Conservation (phyloP, 805 yeast species). For the Saccharomycopsis babjevae region DNA sequence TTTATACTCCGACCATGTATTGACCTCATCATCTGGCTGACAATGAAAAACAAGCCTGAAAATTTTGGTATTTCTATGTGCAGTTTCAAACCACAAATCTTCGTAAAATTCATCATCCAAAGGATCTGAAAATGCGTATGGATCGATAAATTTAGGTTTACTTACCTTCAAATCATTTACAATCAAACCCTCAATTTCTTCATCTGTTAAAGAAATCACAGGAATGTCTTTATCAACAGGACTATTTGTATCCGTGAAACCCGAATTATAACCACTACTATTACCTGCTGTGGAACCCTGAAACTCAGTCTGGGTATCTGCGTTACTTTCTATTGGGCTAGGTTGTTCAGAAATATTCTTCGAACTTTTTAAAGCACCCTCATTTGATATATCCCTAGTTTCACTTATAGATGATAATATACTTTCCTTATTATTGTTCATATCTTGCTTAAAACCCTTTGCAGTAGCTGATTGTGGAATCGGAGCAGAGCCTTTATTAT, state of each 20-base stretch:
- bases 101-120: conserved; percentile 70
- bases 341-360: background rate
- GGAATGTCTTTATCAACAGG: conserved; percentile 22
- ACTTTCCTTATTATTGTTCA: background rate
- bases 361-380: background rate
- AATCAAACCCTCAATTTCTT: conserved; percentile 16
- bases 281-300: background rate
- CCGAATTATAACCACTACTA: background rate
- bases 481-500: background rate
- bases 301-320: background rate
- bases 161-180: conserved; percentile 6
- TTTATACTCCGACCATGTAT: conserved; percentile 83
- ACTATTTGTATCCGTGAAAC: background rate
- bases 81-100: conserved; percentile 76
- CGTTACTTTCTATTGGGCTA: background rate
- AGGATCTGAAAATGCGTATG: conserved; percentile 85
- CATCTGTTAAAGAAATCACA: conserved; percentile 25
- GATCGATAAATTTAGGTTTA: conserved; percentile 55
- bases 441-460: background rate
- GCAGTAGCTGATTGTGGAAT: background rate
- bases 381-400: background rate
- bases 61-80: conserved; percentile 71
- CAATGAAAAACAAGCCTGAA: conserved; percentile 81
- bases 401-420: background rate
- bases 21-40: conserved; percentile 92